phyloP scores from a whole-genome alignment of 2,329 filamentous ascomycete genomes.

The Gnomoniopsis smithogilvyi region DNA sequence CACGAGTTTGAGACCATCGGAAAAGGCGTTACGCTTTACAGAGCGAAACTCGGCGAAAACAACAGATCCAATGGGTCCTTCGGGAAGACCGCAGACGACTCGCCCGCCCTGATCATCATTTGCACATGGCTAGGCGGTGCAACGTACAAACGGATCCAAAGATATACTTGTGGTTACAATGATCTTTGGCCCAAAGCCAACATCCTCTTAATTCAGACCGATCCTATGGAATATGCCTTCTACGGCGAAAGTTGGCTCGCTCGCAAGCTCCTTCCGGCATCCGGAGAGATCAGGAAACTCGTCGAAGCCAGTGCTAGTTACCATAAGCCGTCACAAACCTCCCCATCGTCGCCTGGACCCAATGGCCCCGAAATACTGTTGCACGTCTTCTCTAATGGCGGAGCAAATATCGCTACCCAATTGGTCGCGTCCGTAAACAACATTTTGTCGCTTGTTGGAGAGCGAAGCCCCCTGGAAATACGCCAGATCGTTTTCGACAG shows the following conservation, averaged over 20 bases:
- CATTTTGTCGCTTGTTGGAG: background rate
- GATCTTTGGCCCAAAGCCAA: conserved; percentile 5
- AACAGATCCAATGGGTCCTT: too few relatives aligned
- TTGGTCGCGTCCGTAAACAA: conserved; percentile 12
- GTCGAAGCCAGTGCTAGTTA: background rate
- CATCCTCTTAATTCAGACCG: conserved; percentile 14
- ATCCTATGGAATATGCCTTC: conserved; percentile 5
- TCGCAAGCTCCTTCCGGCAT: conserved; percentile 9
- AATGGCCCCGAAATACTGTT: background rate
- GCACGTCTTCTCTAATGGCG: conserved; percentile 13
- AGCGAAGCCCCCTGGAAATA: conserved; percentile 1
- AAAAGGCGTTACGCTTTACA: too few relatives aligned
- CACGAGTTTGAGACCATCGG: too few relatives aligned
- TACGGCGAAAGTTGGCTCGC: background rate
- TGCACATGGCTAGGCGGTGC: conserved; percentile 17
- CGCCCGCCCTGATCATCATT: conserved; percentile 13
- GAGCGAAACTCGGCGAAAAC: too few relatives aligned
- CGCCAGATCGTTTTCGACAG: conserved; percentile 15
- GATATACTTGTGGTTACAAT: conserved; percentile 12
- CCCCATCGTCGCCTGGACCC: too few relatives aligned
- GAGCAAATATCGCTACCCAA: conserved; percentile 9
- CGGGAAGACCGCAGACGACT: background rate
- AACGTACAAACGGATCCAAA: conserved; percentile 12
- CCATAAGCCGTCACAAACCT: background rate
- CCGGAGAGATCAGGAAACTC: conserved; percentile 8